phyloP scores from a whole-genome alignment of 345 rosid species.

The Gossypium stocksii region DNA sequence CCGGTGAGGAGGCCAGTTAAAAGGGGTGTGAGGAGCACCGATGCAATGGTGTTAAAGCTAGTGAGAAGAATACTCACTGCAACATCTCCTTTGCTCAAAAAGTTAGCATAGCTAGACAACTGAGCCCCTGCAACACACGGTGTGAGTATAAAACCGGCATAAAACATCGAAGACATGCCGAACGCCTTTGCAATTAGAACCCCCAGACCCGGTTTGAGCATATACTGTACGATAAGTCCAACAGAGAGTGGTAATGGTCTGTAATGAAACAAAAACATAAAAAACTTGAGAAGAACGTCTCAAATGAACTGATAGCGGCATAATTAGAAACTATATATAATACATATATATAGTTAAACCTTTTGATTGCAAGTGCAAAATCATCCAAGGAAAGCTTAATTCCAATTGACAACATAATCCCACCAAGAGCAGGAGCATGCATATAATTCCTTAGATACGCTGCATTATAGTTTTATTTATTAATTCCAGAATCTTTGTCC shows the following conservation, averaged over 20 bases:
- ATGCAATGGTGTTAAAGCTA: conserved; percentile 72
- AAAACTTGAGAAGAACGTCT: conserved; percentile 13
- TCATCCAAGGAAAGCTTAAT: conserved; percentile 75
- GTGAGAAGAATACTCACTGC: conserved; percentile 97
- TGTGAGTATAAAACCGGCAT: conserved; percentile 80
- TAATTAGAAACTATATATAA: not conserved
- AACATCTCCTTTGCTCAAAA: conserved; percentile 79
- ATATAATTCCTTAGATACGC: conserved; percentile 89
- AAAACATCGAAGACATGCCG: conserved; percentile 66
- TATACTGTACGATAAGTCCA: conserved; percentile 73
- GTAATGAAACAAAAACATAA: conserved; percentile 25
- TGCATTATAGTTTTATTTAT: conserved; percentile 24
- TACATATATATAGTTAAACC: conserved; percentile 36
- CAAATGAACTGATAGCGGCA: not conserved
- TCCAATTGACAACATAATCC: conserved; percentile 91
- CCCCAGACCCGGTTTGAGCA: conserved; percentile 77
- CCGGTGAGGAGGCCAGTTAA: conserved; percentile 78
- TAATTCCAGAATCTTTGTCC: not conserved
- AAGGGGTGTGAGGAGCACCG: conserved; percentile 64
- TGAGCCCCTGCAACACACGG: conserved; percentile 95
- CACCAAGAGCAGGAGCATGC: conserved; percentile 99
- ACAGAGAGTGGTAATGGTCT: conserved; percentile 84
- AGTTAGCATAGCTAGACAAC: conserved; percentile 73
- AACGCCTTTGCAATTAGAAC: conserved; percentile 68
- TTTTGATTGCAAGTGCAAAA: conserved; percentile 83